Percentiles rank a stretch among this genome's conserved stretches.
Conservation (phyloP, 2,329 filamentous ascomycete genomes). For the Sporothrix inflata region DNA sequence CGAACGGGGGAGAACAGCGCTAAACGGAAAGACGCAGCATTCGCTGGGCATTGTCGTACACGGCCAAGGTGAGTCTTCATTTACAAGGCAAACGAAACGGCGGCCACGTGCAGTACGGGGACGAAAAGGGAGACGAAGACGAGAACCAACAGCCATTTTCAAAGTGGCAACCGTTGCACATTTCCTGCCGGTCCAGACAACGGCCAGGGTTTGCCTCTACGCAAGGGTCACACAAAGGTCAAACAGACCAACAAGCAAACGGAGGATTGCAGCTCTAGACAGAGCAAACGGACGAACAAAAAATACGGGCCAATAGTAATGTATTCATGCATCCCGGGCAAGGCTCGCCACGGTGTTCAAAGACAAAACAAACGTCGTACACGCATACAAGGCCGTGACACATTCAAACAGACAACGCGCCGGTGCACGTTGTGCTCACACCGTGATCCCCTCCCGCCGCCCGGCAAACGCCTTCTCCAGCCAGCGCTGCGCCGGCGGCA, state of each 20-base stretch:
- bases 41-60: not conserved
- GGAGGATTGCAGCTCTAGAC: too few relatives aligned
- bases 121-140: not conserved
- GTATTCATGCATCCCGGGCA: not conserved
- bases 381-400: not conserved
- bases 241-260: too few relatives aligned
- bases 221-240: not conserved
- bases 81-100: too few relatives aligned
- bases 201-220: too few relatives aligned
- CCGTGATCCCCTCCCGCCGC: not conserved
- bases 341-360: not conserved
- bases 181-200: not conserved
- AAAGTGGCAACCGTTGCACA: not conserved
- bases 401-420: too few relatives aligned
- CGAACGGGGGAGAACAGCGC: too few relatives aligned
- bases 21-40: not conserved
- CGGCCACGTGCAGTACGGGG: not conserved
- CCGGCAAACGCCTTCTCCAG: slow-evolving; percentile 28
- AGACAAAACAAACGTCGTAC: not conserved
- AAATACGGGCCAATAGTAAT: not conserved
- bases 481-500: slow-evolving; percentile 30
- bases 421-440: too few relatives aligned
- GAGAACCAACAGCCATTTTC: not conserved
- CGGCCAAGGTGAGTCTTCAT: not conserved
- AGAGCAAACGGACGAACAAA: not conserved